Base-by-base conservation (phyloP, 2,329 filamentous ascomycete genomes). In the Hypoxylon sp. region DNA sequence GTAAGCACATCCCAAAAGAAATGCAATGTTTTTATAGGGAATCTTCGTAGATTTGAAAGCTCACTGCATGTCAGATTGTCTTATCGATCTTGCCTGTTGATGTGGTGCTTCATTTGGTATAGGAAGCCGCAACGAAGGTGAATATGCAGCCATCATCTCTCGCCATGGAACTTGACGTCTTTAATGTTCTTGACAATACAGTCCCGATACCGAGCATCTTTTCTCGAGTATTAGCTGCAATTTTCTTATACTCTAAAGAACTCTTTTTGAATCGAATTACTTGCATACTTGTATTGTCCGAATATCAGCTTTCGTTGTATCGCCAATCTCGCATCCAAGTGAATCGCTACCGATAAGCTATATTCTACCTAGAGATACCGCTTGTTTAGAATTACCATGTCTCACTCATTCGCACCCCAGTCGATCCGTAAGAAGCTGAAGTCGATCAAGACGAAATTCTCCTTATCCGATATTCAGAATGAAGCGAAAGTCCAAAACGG, bases 371-470 rank as follows among this genome's bases (percentile, higher is more conserved):
- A n/a, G n/a, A n/a, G n/a, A n/a, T n/a, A n/a, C n/a, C n/a, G n/a
- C n/a, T n/a, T n/a, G n/a, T n/a, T n/a, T n/a, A n/a, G n/a, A n/a
- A n/a, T n/a, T 21, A 9, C 4, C 34, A 54, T 50, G 45, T 45
- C 45, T 17, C 12, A 25, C 6, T 40, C 19, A 13, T 31, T 47
- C 20, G 12, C 29, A n/a, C 25, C 45, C 3, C 30, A 40, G 2
- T 47, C 52, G 6, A 7, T 55, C 19, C 52, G 52, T 35, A 43
- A 48, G 43, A 51, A 20, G 26, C 8, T 55, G 5, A 55, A 40
- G 25, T 11, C 12, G 5, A 16, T 48, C n/a, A 55, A 19, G 13
- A 5, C 13, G 3, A 47, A 7, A 23, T 13, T 53, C 25, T 37
- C 25, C 29, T 7, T 19, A n/a, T n/a, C n/a, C n/a, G n/a, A n/a